phyloP scores from a whole-genome alignment of 192 early-diverging fungal genomes.

The Umbelopsis sp. region DNA sequence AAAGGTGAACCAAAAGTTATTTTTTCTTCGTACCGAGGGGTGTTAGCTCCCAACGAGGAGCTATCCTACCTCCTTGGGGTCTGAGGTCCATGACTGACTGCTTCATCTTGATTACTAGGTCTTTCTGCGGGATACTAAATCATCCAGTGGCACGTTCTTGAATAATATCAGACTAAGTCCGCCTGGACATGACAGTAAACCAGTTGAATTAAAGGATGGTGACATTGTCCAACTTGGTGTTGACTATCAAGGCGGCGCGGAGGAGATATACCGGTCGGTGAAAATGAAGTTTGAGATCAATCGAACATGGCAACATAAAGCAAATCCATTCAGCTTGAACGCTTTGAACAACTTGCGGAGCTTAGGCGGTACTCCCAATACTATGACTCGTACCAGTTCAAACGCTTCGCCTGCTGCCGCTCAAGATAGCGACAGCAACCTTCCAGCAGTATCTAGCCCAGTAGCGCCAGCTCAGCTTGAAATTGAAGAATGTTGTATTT shows the following conservation, averaged over 20 bases:
- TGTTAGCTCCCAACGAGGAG: background rate
- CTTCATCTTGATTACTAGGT: conserved; percentile 47
- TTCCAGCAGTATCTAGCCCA: background rate
- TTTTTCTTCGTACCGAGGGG: background rate
- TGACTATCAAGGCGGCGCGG: conserved; percentile 78
- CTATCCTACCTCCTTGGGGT: background rate
- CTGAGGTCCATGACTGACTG: background rate
- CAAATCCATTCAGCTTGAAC: conserved; percentile 55
- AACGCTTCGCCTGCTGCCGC: background rate
- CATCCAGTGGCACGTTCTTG: conserved; percentile 88
- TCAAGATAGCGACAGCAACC: background rate
- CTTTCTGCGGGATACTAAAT: conserved; percentile 82
- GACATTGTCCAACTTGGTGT: conserved; percentile 85
- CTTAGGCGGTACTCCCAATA: conserved; percentile 17
- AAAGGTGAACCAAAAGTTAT: conserved; percentile 31
- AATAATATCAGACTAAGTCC: conserved; percentile 85
- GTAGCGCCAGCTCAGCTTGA: conserved; percentile 18
- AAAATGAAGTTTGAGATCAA: conserved; percentile 67
- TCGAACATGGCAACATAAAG: conserved; percentile 48
- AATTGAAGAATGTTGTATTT: conserved; percentile 77
- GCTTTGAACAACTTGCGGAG: conserved; percentile 36
- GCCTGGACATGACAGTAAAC: conserved; percentile 70
- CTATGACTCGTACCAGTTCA: background rate
- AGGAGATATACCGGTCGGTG: conserved; percentile 84
- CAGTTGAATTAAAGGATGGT: conserved; percentile 71